phyloP scores from a whole-genome alignment of 495 filamentous ascomycete species.

The Neurospora discreta region DNA sequence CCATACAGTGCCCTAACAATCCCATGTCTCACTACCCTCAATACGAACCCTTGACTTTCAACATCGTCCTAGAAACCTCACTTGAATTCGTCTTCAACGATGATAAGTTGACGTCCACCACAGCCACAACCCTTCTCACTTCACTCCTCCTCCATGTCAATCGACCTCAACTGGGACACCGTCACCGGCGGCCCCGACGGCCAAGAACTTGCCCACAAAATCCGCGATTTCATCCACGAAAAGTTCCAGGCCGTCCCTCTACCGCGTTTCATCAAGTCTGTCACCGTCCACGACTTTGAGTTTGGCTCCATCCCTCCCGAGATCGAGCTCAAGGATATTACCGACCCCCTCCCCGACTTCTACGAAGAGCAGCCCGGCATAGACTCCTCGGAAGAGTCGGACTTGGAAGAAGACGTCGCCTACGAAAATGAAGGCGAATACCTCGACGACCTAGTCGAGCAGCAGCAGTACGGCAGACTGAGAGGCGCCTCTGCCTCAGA shows the following conservation, averaged over 20 bases:
- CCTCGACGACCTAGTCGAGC: constrained; percentile 26
- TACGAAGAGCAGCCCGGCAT: constrained; percentile 72
- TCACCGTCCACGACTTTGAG: constrained; percentile 86
- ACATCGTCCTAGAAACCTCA: neutral
- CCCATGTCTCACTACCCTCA: neutral
- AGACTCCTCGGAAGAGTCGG: constrained; percentile 14
- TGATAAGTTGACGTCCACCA: neutral
- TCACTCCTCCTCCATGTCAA: constrained; percentile 56
- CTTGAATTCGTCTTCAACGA: neutral
- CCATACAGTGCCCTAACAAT: neutral
- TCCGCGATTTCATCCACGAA: constrained; percentile 88
- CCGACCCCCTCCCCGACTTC: constrained; percentile 89
- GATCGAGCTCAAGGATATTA: constrained; percentile 90
- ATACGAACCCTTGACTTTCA: neutral
- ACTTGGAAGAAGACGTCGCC: constrained; percentile 32
- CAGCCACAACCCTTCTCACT: neutral
- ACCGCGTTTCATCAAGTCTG: constrained; percentile 91
- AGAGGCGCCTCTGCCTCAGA: neutral
- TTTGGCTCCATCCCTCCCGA: constrained; percentile 77
- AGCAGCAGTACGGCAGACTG: constrained; percentile 3
- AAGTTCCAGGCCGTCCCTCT: constrained; percentile 87
- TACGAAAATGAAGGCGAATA: constrained; percentile 21
- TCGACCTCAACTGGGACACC: constrained; percentile 91
- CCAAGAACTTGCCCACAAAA: constrained; percentile 63
- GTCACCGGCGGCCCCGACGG: constrained; percentile 87